phyloP scores from a whole-genome alignment of 225 moss, liverwort and hornwort species.

The Rhytidiadelphus loreus region DNA sequence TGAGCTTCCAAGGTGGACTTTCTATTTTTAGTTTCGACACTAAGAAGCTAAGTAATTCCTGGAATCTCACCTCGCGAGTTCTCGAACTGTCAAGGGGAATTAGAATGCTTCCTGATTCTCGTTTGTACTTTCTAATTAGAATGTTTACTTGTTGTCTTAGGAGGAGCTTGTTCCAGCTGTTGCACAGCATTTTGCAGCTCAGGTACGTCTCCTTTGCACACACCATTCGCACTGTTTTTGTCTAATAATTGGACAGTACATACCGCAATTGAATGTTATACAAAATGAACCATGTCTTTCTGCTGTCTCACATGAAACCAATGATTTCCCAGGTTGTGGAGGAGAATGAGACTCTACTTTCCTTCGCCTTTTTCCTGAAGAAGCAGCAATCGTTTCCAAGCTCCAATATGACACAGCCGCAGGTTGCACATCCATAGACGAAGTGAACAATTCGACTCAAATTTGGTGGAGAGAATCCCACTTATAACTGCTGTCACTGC shows the following conservation, averaged over 20 bases:
- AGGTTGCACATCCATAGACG: slow-evolving; percentile 74
- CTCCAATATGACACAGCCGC: slow-evolving; percentile 68
- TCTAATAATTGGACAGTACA: not conserved
- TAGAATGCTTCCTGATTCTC: not conserved
- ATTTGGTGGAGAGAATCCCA: not conserved
- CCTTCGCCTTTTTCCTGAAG: slow-evolving; percentile 79
- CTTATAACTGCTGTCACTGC: not conserved
- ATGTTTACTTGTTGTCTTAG: slow-evolving; percentile 1
- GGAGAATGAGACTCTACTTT: slow-evolving; percentile 86
- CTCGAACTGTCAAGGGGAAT: not conserved
- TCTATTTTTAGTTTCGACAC: not conserved
- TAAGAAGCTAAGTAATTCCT: not conserved
- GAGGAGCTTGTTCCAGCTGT: slow-evolving; percentile 97
- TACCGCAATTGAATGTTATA: not conserved
- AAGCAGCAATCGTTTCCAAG: slow-evolving; percentile 79
- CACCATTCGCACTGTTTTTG: not conserved
- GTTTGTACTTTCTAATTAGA: not conserved
- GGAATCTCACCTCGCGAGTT: not conserved
- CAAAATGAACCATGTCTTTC: not conserved
- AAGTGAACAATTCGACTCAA: slow-evolving; percentile 17
- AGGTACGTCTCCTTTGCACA: slow-evolving; percentile 21
- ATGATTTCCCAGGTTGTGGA: slow-evolving; percentile 58
- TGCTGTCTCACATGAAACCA: not conserved
- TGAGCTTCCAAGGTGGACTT: not conserved
- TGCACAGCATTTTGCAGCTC: slow-evolving; percentile 90